phyloP scores from a whole-genome alignment of 306 rosid species.

The Lablab purpureus region DNA sequence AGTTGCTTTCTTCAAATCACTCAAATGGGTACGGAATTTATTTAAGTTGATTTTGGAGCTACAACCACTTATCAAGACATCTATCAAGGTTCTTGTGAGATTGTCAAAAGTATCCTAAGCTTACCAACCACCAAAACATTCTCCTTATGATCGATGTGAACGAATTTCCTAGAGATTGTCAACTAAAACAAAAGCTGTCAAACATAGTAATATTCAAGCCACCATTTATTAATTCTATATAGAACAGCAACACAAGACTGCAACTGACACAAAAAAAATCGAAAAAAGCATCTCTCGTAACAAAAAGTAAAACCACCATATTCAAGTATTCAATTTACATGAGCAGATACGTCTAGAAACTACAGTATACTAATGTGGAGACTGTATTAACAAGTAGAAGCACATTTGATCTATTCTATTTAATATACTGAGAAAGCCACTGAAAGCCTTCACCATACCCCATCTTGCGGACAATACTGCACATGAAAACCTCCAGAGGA shows the following conservation, averaged over 20 bases:
- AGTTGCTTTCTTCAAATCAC: neutral
- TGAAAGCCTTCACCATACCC: conserved; percentile 88
- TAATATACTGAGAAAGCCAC: conserved; percentile 90
- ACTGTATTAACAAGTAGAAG: conserved; percentile 27
- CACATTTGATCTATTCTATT: conserved; percentile 42
- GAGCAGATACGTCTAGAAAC: conserved; percentile 31
- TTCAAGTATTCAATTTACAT: conserved; percentile 58
- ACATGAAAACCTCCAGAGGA: conserved; percentile 88
- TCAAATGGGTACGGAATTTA: neutral
- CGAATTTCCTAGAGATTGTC: neutral
- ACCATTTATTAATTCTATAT: conserved; percentile 43
- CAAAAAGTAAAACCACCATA: conserved; percentile 49
- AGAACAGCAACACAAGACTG: conserved; percentile 44
- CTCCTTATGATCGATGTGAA: neutral
- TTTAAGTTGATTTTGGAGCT: neutral
- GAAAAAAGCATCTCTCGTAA: conserved; percentile 35
- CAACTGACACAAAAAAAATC: conserved; percentile 19
- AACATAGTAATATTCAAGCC: conserved; percentile 29
- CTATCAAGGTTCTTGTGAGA: neutral
- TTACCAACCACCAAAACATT: conserved; percentile 14
- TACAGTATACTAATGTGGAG: conserved; percentile 42
- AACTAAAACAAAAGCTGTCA: neutral
- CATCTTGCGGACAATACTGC: conserved; percentile 92
- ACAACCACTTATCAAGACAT: neutral
- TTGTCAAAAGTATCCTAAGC: neutral